Percentiles rank a stretch among this genome's conserved stretches.
These are phyloP conservation scores for Gilbertella persicaria DNA, from an alignment of 371 early-diverging fungal genomes.

Conservation along the genomic window DNA sequence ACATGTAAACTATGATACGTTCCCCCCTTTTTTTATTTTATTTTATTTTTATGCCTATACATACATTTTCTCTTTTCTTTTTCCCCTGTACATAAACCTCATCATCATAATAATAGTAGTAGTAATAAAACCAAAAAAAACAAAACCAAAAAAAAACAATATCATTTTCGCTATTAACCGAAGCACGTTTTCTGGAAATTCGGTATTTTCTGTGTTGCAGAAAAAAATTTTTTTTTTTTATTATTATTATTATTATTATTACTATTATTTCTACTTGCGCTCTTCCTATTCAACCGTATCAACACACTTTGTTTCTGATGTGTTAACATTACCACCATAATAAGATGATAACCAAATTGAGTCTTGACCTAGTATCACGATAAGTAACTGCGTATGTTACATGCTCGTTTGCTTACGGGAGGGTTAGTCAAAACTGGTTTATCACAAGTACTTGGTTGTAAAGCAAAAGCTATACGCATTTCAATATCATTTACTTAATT, in stretches of 20 bases:
- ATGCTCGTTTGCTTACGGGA: conserved; percentile 42
- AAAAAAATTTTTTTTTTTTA: conserved; percentile 3
- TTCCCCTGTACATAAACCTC: neutral
- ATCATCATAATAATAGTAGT: neutral
- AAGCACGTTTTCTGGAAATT: too few species aligned
- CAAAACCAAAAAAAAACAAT: too few species aligned
- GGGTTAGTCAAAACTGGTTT: conserved; percentile 78
- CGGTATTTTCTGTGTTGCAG: too few species aligned
- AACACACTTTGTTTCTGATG: too few species aligned
- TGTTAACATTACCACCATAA: conserved; percentile 77
- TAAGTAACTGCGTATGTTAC: neutral
- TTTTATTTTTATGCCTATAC: neutral
- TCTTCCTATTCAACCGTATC: conserved; percentile 5
- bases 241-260: too few species aligned
- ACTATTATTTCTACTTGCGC: conserved; percentile 23
- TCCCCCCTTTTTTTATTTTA: too few species aligned
- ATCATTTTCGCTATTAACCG: too few species aligned
- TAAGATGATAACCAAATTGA: conserved; percentile 79
- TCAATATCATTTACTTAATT: neutral
- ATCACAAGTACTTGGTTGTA: conserved; percentile 72
- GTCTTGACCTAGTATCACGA: conserved; percentile 40
- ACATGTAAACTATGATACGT: too few species aligned
- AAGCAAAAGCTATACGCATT: conserved; percentile 65
- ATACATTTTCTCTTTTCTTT: too few species aligned
- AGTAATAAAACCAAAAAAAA: too few species aligned